Percentiles rank a stretch among this genome's conserved stretches.
Conservation (phyloP, 208 protist genomes). For the Leishmania mexicana region DNA sequence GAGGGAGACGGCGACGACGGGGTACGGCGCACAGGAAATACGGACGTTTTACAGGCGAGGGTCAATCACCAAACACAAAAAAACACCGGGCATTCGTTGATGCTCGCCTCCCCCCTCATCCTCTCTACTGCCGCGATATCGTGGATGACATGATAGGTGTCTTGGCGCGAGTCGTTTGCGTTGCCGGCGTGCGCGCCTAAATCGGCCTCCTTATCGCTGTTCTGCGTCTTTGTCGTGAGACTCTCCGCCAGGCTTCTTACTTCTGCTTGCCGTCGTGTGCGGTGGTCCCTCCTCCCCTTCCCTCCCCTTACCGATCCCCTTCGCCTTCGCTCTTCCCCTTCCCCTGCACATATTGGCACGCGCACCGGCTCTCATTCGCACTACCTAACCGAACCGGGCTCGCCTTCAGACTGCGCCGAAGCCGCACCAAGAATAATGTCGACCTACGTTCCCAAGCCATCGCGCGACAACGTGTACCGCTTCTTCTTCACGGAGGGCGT, state of each 20-base stretch:
- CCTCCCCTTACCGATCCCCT: neutral
- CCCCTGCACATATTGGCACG: neutral
- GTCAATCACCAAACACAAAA: neutral
- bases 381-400: neutral
- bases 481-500: slow-evolving; percentile 93
- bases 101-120: too few species aligned
- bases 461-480: slow-evolving; percentile 90
- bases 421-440: neutral
- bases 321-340: neutral
- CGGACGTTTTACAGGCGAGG: neutral
- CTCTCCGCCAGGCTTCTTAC: neutral
- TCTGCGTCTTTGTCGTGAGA: neutral
- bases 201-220: neutral
- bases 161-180: neutral
- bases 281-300: neutral
- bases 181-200: neutral
- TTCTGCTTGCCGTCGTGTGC: neutral
- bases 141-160: neutral
- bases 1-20: neutral
- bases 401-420: neutral
- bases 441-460: slow-evolving; percentile 75
- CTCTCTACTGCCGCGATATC: neutral
- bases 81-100: neutral
- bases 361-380: neutral
- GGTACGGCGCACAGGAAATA: neutral